A percentile compares a stretch with the other conserved stretches of the same genome.
phyloP scores from a whole-genome alignment of 2,329 filamentous ascomycete species.

The Colletotrichum sp. region DNA sequence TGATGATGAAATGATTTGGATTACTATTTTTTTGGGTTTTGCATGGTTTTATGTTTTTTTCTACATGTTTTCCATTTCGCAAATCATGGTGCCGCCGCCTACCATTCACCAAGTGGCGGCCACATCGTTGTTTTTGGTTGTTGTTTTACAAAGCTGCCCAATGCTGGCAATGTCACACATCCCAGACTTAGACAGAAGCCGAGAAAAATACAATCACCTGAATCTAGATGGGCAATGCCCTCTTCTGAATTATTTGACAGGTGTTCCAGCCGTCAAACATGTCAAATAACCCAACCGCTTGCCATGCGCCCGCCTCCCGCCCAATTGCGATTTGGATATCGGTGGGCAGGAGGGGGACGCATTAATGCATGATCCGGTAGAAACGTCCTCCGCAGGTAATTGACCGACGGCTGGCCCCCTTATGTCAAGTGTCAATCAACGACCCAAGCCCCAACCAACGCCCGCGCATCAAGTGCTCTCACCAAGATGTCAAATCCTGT shows the following conservation, averaged over 20 bases:
- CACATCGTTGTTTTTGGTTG: background rate
- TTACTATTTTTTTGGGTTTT: background rate
- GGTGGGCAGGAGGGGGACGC: background rate
- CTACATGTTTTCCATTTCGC: background rate
- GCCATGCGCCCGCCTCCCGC: background rate
- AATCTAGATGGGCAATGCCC: background rate
- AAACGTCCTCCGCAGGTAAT: background rate
- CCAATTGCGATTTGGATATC: background rate
- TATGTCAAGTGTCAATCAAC: background rate
- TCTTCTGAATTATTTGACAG: background rate
- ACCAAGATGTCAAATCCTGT: constrained; percentile 7
- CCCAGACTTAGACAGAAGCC: background rate
- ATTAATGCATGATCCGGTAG: constrained; percentile 10
- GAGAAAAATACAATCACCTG: background rate
- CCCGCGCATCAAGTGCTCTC: background rate
- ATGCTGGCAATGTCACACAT: background rate
- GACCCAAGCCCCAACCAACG: background rate
- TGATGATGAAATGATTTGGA: constrained; percentile 2
- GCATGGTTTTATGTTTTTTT: background rate
- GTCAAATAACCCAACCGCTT: background rate
- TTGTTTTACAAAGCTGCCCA: background rate
- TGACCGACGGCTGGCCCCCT: background rate
- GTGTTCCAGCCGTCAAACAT: background rate
- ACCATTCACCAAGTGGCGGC: background rate
- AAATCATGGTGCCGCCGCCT: background rate